Base-by-base conservation (phyloP, 805 yeast species). In the Spathaspora sp. region DNA sequence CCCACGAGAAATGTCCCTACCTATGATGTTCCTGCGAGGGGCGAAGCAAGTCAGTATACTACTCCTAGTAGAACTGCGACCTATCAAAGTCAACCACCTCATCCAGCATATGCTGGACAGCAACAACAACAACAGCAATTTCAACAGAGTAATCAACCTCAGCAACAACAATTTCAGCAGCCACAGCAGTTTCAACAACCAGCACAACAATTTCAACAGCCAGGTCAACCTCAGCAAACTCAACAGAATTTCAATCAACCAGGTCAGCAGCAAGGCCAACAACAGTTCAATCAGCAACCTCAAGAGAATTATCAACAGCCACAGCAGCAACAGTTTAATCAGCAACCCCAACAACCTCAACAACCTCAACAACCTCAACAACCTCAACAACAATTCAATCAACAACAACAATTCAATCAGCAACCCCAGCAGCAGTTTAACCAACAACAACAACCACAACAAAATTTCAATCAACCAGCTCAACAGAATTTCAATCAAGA, bases 1-100 rank as follows among this genome's bases (percentile, higher is more conserved):
- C 85, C 85, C 0, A 65, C 60, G 48, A 68, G 80, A 38, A 65
- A 63, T 26, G 76, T 67, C 0, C 54, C 49, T 5, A 26, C 53
- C 23, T 23, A 35, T 14, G 40, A 19, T 16, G 61, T 64, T 17
- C 63, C 68, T 10, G 59, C 60, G 14, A 69, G 51, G 5, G 65
- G 57, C 10, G 65, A 62, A 10, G 51, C 52, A 10, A 32, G 47
- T 8, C 55, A 57, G 2, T 61, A 55, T 38, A 48, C 57, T 10
- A 47, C 58, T 5, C 54, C 51, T 45, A 11, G 53, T 46, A 14
- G 54, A 49, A n/a, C 60, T 44, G 38, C 51, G 39, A n/a, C 35
- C 12, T 11, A 56, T 47, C 26, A 20, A 12, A 40, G 28, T 5
- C 52, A 49, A 29, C 48, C 26, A 5, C 52, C 42, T 12, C 52